A percentile compares a stretch with the other conserved stretches of the same genome.
Evolutionary conservation across 164 flowering plant genomes (phyloP).

Genomic region (Berberis thunbergii): DNA sequence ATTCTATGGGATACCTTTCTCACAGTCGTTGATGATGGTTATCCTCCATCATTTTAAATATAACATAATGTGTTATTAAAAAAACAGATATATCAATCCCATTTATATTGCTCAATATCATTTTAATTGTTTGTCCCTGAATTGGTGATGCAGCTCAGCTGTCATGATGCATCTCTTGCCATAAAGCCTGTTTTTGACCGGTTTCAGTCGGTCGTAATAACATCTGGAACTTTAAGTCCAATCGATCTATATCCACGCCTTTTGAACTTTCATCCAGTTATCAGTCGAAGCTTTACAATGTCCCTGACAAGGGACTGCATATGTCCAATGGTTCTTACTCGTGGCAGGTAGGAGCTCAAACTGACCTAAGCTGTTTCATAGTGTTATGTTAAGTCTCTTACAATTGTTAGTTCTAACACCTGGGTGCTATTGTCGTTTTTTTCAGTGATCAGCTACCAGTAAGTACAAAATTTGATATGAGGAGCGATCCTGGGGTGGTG

Average conservation of each 20-base stretch:
- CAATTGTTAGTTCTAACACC: background rate
- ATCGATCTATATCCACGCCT: slow-evolving; percentile 97
- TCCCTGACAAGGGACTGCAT: slow-evolving; percentile 98
- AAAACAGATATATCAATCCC: background rate
- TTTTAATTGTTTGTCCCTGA: slow-evolving; percentile 5
- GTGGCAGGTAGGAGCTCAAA: slow-evolving; percentile 67
- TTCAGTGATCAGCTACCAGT: slow-evolving; percentile 98
- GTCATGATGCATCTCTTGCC: slow-evolving; percentile 99
- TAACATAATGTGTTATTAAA: no score
- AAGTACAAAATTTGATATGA: slow-evolving; percentile 96
- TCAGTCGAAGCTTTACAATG: slow-evolving; percentile 95
- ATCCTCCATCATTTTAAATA: no score
- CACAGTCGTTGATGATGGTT: no score
- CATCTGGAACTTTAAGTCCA: slow-evolving; percentile 97
- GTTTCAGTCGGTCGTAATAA: slow-evolving; percentile 93
- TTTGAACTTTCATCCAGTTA: slow-evolving; percentile 91
- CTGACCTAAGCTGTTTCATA: background rate
- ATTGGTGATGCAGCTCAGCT: slow-evolving; percentile 60
- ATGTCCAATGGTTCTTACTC: slow-evolving; percentile 98
- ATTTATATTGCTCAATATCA: background rate
- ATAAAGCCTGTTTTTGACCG: slow-evolving; percentile 96
- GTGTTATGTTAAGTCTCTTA: no score
- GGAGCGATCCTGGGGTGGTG: slow-evolving; percentile 95
- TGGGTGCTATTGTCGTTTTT: slow-evolving; percentile 9
- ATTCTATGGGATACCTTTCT: no score